phyloP scores from a whole-genome alignment of 371 early-diverging fungal genomes.

The Hamiltosporidium magnivora region DNA sequence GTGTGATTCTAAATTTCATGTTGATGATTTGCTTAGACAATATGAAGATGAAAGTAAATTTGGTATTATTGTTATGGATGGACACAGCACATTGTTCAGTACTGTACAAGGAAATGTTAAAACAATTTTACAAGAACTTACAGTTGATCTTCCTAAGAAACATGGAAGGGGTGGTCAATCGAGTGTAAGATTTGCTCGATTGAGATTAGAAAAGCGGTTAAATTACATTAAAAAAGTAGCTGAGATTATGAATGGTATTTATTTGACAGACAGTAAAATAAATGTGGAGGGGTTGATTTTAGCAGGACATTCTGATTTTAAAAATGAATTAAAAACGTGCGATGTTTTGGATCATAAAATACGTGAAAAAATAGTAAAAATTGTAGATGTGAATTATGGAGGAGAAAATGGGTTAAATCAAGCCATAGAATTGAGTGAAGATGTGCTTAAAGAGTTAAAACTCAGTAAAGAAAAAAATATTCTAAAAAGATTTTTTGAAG shows the following conservation, averaged over 20 bases:
- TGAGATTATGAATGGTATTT: conserved; percentile 78
- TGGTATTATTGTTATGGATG: conserved; percentile 98
- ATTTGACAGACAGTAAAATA: conserved; percentile 73
- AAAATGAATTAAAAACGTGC: conserved; percentile 77
- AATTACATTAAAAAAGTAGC: conserved; percentile 95
- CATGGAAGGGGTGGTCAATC: conserved; percentile 99
- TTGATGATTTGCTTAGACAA: conserved; percentile 70
- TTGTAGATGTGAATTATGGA: conserved; percentile 94
- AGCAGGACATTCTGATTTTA: conserved; percentile 96
- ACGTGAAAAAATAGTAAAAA: conserved; percentile 70
- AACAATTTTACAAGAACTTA: conserved; percentile 78
- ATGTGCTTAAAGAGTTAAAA: conserved; percentile 82
- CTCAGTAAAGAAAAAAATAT: conserved; percentile 94
- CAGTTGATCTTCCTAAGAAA: conserved; percentile 96
- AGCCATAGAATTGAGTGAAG: conserved; percentile 85
- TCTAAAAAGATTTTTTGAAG: conserved; percentile 83
- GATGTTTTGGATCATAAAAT: conserved; percentile 84
- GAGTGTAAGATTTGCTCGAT: conserved; percentile 93
- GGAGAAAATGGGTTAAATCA: conserved; percentile 98
- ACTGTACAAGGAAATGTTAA: conserved; percentile 87
- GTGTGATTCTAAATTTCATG: conserved; percentile 99
- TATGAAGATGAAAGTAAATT: conserved; percentile 86
- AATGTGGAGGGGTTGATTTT: conserved; percentile 83
- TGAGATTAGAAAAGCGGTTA: conserved; percentile 92
- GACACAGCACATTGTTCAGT: conserved; percentile 89